Conservation (phyloP, 495 filamentous ascomycete species). For the Achaetomiella virescens region DNA sequence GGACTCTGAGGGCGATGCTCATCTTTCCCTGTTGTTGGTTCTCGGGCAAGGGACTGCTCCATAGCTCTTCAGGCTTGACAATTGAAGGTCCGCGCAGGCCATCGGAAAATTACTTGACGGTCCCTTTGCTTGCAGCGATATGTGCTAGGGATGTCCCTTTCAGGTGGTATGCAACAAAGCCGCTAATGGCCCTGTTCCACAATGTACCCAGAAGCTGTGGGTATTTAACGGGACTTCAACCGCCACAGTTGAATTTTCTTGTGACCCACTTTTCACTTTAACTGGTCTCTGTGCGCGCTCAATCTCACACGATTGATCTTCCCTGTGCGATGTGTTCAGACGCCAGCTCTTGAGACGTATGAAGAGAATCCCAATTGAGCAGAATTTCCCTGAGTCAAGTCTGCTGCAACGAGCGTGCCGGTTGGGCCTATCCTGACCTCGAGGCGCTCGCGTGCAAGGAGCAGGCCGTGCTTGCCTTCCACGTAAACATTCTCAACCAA, state of each 20-base stretch:
- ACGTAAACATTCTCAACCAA: background rate
- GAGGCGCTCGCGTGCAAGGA: too few relatives aligned
- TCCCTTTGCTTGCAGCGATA: background rate
- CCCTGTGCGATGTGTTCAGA: background rate
- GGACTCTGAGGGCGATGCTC: background rate
- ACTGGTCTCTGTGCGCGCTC: background rate
- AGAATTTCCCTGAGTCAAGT: too few relatives aligned
- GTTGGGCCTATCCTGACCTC: too few relatives aligned
- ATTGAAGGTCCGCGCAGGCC: constrained; percentile 17
- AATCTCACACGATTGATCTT: background rate
- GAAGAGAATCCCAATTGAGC: background rate
- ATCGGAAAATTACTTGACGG: constrained; percentile 10
- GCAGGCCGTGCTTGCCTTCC: background rate
- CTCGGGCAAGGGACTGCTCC: background rate
- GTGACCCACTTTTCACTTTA: constrained; percentile 1
- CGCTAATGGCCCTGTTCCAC: background rate
- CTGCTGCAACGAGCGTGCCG: too few relatives aligned
- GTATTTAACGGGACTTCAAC: background rate
- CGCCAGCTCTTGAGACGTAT: background rate
- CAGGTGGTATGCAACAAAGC: background rate
- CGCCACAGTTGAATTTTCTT: background rate
- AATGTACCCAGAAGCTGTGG: background rate
- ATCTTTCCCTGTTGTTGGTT: constrained; percentile 1
- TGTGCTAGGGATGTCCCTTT: background rate
- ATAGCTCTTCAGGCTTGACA: constrained; percentile 15